Percentiles rank a stretch among this genome's conserved stretches.
Conservation (phyloP, 83 land plant genomes). For the Larix sibirica region DNA sequence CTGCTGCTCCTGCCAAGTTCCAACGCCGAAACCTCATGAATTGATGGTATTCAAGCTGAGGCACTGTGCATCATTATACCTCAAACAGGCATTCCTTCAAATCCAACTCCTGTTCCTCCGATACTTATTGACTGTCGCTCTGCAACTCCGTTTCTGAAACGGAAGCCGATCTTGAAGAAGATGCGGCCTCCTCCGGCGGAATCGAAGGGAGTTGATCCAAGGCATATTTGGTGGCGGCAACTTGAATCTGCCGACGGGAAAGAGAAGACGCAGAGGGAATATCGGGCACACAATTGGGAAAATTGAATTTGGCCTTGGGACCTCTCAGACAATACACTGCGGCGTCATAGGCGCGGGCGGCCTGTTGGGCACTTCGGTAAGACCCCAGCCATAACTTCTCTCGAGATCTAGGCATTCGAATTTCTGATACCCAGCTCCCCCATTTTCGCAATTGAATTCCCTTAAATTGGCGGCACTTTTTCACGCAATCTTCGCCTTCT, state of each 20-base stretch:
- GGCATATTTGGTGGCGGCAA: conserved; percentile 40
- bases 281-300: conserved; percentile 40
- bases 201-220: too few relatives aligned
- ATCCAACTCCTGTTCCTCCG: too few relatives aligned
- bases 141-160: too few relatives aligned
- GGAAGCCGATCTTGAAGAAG: too few relatives aligned
- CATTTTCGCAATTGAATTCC: conserved; percentile 65
- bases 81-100: too few relatives aligned
- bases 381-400: conserved; percentile 66
- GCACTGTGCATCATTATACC: too few relatives aligned
- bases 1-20: too few relatives aligned
- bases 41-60: too few relatives aligned
- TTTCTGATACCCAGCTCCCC: conserved; percentile 67
- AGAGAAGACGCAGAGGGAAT: conserved; percentile 18
- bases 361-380: conserved; percentile 49
- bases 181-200: too few relatives aligned
- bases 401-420: conserved; percentile 61
- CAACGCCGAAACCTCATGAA: too few relatives aligned
- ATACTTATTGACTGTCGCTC: too few relatives aligned
- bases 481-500: too few relatives aligned
- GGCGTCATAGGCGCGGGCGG: conserved; percentile 68
- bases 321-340: conserved; percentile 62
- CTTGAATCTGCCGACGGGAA: conserved; percentile 29
- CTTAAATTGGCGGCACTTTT: conserved; percentile 25
- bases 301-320: conserved; percentile 39